Conservation (phyloP, 495 filamentous ascomycete genomes). For the Penicillium cataractarum region DNA sequence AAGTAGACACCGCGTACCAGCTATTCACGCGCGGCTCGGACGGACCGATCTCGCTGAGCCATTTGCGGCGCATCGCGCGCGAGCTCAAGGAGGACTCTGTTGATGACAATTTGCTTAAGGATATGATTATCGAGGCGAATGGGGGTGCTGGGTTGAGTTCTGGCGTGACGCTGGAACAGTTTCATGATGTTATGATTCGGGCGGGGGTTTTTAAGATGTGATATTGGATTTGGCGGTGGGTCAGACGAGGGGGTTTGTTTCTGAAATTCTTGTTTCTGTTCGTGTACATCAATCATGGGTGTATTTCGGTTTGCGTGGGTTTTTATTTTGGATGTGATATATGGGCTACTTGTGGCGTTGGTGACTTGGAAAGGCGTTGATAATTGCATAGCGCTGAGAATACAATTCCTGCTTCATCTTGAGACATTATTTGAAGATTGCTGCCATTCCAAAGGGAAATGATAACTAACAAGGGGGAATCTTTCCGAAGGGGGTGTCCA, state of each 20-base stretch:
- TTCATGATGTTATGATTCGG: constrained; percentile 81
- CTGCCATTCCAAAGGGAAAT: neutral
- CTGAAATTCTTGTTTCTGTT: neutral
- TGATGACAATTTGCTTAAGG: constrained; percentile 74
- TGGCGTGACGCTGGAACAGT: constrained; percentile 78
- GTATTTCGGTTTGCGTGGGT: neutral
- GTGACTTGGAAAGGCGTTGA: constrained; percentile 12
- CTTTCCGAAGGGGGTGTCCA: no score
- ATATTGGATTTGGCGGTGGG: neutral
- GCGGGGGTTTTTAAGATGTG: constrained; percentile 71
- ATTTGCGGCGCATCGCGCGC: constrained; percentile 78
- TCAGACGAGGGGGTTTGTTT: neutral
- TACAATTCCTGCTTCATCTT: neutral
- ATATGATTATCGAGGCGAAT: constrained; percentile 95
- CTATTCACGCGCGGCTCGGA: constrained; percentile 67
- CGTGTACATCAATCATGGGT: neutral
- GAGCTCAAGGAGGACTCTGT: constrained; percentile 77
- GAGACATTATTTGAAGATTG: neutral
- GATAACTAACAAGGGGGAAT: no score
- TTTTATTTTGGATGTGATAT: neutral
- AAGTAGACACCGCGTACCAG: constrained; percentile 78
- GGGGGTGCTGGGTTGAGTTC: constrained; percentile 70
- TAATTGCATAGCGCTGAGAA: constrained; percentile 22
- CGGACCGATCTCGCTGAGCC: constrained; percentile 68
- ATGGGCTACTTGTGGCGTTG: constrained; percentile 13